Conservation (phyloP, 345 rosid genomes). For the Salix koriyanagi region DNA sequence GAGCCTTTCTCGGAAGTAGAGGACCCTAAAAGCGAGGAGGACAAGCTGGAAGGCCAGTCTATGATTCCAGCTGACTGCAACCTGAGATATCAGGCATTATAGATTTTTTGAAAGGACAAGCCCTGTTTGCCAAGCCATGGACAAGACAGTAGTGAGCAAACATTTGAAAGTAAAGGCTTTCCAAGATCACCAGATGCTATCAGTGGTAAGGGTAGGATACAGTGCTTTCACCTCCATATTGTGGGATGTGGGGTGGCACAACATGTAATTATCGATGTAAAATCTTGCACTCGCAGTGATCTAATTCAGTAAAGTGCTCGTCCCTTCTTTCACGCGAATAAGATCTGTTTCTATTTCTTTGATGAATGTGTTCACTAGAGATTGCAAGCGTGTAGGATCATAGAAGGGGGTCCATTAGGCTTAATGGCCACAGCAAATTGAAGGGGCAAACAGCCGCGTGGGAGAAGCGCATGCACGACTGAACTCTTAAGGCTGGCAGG, state of each 20-base stretch:
- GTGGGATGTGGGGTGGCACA: background rate
- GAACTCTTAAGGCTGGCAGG: background rate
- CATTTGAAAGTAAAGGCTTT: background rate
- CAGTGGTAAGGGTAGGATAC: background rate
- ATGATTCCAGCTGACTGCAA: background rate
- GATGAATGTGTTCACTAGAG: background rate
- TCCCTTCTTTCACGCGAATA: background rate
- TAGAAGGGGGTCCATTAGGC: too few relatives aligned
- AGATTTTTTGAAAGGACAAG: background rate
- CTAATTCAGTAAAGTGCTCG: too few relatives aligned
- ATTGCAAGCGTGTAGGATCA: too few relatives aligned
- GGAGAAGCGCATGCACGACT: too few relatives aligned
- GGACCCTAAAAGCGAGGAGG: slow-evolving; percentile 8
- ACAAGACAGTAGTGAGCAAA: background rate
- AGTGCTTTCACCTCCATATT: background rate
- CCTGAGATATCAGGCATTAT: background rate
- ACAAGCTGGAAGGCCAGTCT: background rate
- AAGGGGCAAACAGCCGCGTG: too few relatives aligned
- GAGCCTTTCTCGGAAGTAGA: slow-evolving; percentile 21
- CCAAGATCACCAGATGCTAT: background rate
- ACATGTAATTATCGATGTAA: background rate
- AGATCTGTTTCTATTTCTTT: background rate
- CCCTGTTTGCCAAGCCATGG: background rate
- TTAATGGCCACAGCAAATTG: background rate
- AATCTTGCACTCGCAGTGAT: background rate